Evolutionary conservation across 306 rosid genomes (phyloP), one percentile per base, ranked within the genome.

Genomic region (Potentilla sterilis): DNA sequence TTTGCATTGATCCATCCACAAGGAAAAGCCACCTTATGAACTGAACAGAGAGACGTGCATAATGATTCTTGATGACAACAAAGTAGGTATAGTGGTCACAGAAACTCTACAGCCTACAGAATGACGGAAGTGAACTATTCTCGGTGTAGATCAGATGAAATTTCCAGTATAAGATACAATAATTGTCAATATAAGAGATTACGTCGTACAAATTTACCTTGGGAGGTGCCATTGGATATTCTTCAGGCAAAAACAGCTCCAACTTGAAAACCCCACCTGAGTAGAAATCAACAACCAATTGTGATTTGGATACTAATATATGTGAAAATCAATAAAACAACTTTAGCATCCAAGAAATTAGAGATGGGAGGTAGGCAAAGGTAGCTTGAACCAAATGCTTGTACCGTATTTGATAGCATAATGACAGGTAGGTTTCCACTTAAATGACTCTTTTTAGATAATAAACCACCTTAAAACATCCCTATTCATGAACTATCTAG

Each of bases 141-240:
- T 10, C n/a, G 1, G 54, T 5, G n/a, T 65, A 12, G 37, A 71
- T 11, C 58, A 40, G 18, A 42, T 35, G 15, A 65, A 37, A 9
- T 8, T 32, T 28, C 32, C 40, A 21, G 54, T 21, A 67, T 67
- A 22, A 0, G 14, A n/a, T 7, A 71, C 43, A 37, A 71, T 38
- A 54, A 24, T 3, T 67, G 9, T 6, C n/a, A 51, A 28, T 9
- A 37, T 28, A 28, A 8, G 35, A 19, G 18, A 41, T 76, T 8
- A 51, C 13, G 46, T 40, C 7, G 18, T 9, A 59, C 55, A 16
- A 2, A 69, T 3, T 69, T 74, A 81, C 85, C 85, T 77, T 81
- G 35, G 85, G 81, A 72, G 85, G 81, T 43, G 85, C 79, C 85
- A 81, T 81, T 62, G 85, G 85, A 73, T 82, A 82, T 69, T 82